Evolutionary conservation across 1,284 basidiomycete species (phyloP), one percentile per base, ranked within the genome.

Genomic region (Trichosporon faecale): DNA sequence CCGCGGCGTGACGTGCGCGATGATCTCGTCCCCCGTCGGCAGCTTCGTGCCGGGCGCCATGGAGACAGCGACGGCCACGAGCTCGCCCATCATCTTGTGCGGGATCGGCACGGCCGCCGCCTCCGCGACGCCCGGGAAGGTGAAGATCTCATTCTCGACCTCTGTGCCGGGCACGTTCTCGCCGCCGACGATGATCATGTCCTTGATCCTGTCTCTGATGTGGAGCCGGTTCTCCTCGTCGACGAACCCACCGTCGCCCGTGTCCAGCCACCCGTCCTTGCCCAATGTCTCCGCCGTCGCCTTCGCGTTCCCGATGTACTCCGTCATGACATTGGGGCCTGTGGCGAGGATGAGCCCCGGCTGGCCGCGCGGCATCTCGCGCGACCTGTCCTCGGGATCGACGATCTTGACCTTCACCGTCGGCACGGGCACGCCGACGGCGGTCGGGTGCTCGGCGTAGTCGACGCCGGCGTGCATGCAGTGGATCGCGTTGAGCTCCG

Each of bases 111-210:
- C 72, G 18, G 78, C 81, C 4, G 75, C 78, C 16, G 75, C 79
- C 70, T 82, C 80, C 6, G 72, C 67, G 1, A 82, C 72, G 21
- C 75, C 70, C 23, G 73, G 66, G 66, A 79, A 74, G 23, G 75
- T 70, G 60, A 76, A 78, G 4, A 82, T 46, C 12, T 77, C 81
- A 66, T 80, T 80, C 70, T 82, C 81, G 12, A 82, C 76, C 46
- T 80, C 79, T 0, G 74, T 67, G 0, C 79, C 79, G 0, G 79
- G 70, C 70, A 74, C 57, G 35, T 82, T 82, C 72, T 82, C 81
- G 3, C 80, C 81, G 18, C 80, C 81, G 3, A 80, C 78, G 31
- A 82, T 80, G 64, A 82, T 82, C 49, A 82, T 75, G 68, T 82
- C 81, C 65, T 74, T 63, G 60, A 65, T 65, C 74, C 81, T 61